Conservation (phyloP, 2,329 filamentous ascomycete genomes). For the Fusarium domesticum region DNA sequence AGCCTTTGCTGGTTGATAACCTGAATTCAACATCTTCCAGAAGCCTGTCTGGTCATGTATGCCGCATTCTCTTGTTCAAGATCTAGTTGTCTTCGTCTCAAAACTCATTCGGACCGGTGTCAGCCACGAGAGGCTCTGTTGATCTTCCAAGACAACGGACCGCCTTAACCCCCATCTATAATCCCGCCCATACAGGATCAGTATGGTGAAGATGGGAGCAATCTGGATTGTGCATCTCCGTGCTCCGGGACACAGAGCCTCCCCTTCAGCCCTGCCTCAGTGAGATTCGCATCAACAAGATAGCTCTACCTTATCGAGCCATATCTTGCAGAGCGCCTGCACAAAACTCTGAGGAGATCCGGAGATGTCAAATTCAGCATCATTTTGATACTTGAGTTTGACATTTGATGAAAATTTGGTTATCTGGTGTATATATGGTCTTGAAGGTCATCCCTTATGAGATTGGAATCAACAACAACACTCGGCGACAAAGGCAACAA, state of each 20-base stretch:
- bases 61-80: too few species aligned
- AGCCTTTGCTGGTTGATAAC: neutral
- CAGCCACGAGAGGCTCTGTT: conserved; percentile 12
- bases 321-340: conserved; percentile 1
- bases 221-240: conserved; percentile 25
- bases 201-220: conserved; percentile 4
- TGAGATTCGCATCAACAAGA: conserved; percentile 13
- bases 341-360: conserved; percentile 21
- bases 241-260: conserved; percentile 22
- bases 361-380: conserved; percentile 23
- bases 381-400: neutral
- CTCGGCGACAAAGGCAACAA: neutral
- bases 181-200: conserved; percentile 26
- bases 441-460: neutral
- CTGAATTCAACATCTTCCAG: neutral
- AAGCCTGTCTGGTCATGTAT: too few species aligned
- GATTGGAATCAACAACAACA: neutral
- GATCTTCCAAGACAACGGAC: conserved; percentile 12
- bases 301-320: conserved; percentile 19
- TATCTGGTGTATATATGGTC: neutral
- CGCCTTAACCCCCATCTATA: conserved; percentile 16
- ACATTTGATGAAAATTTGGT: conserved; percentile 1
- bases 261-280: conserved; percentile 7
- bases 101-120: neutral
- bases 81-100: too few species aligned